A percentile compares a stretch with the other conserved stretches of the same genome.
These are phyloP conservation scores for Hypoxylon lenormandii DNA, from an alignment of 495 filamentous ascomycete genomes.

Conservation along the genomic window DNA sequence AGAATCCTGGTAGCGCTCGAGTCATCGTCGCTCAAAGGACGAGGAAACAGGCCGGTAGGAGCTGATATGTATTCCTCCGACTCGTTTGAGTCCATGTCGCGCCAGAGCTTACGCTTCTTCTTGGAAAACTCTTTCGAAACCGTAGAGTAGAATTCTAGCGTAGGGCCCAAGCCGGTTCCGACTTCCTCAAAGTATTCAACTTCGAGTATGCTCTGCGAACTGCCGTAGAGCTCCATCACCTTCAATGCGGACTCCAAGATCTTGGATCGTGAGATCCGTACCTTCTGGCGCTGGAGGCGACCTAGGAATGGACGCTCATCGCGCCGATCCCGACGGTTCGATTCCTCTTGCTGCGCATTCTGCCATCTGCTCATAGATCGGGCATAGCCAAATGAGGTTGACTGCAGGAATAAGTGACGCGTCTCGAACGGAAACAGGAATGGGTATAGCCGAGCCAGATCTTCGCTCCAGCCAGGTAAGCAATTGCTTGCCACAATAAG, in stretches of 20 bases:
- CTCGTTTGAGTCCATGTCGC: constrained; percentile 85
- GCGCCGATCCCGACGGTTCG: constrained; percentile 80
- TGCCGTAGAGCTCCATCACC: constrained; percentile 99
- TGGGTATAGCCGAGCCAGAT: constrained; percentile 92
- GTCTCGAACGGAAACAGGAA: constrained; percentile 99
- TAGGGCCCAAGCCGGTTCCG: constrained; percentile 94
- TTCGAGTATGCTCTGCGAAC: constrained; percentile 92
- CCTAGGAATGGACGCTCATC: constrained; percentile 95
- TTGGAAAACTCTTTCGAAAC: constrained; percentile 98
- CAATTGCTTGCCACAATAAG: constrained; percentile 98
- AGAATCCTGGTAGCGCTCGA: constrained; percentile 85
- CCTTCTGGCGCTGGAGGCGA: constrained; percentile 93
- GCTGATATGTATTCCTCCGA: constrained; percentile 87
- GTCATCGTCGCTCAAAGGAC: constrained; percentile 86
- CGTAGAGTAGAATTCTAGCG: constrained; percentile 97
- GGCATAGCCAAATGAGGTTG: constrained; percentile 97
- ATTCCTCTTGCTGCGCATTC: constrained; percentile 83
- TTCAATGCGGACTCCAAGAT: constrained; percentile 97
- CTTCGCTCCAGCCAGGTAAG: constrained; percentile 95
- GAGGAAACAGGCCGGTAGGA: constrained; percentile 87
- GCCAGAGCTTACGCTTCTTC: constrained; percentile 95
- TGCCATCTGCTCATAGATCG: constrained; percentile 98
- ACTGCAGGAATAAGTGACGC: constrained; percentile 94
- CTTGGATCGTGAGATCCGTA: constrained; percentile 89
- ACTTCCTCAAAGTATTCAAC: constrained; percentile 99